Conservation (phyloP, 768 basidiomycete genomes). For the Tulasnella sp. region DNA sequence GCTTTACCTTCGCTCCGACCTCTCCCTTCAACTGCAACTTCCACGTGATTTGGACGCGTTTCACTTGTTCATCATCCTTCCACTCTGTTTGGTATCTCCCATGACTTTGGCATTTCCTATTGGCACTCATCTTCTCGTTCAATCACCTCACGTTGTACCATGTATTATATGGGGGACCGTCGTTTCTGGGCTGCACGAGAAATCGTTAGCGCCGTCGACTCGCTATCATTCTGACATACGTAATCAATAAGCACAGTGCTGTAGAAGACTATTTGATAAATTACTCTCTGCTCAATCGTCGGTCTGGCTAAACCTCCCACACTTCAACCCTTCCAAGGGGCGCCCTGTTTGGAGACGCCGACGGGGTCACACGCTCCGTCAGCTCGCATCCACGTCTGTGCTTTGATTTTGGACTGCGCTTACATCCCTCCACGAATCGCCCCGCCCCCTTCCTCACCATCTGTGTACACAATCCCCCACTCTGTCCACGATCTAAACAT, state of each 20-base stretch:
- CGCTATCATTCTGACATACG: too few species aligned
- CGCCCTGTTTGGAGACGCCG: background rate
- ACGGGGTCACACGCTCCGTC: background rate
- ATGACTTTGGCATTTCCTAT: background rate
- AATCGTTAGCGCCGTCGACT: too few species aligned
- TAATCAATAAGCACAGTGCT: too few species aligned
- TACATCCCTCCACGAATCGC: background rate
- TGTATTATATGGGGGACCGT: too few species aligned
- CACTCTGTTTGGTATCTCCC: background rate
- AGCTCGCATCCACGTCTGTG: background rate
- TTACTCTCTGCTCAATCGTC: too few species aligned
- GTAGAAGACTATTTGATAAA: too few species aligned
- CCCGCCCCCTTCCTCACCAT: background rate
- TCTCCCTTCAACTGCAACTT: background rate
- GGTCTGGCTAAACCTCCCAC: too few species aligned
- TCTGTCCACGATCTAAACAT: background rate
- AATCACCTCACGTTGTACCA: background rate
- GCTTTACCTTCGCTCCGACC: background rate
- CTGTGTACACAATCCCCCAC: background rate
- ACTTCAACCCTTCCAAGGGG: too few species aligned
- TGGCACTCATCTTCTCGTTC: background rate
- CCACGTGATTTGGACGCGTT: background rate
- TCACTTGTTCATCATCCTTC: background rate
- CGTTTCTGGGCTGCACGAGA: too few species aligned
- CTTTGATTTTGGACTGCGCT: background rate